A percentile compares a stretch with the other conserved stretches of the same genome.
These are phyloP conservation scores for Wickerhamiella galacta DNA, from an alignment of 805 yeast species.

Conservation along the genomic window DNA sequence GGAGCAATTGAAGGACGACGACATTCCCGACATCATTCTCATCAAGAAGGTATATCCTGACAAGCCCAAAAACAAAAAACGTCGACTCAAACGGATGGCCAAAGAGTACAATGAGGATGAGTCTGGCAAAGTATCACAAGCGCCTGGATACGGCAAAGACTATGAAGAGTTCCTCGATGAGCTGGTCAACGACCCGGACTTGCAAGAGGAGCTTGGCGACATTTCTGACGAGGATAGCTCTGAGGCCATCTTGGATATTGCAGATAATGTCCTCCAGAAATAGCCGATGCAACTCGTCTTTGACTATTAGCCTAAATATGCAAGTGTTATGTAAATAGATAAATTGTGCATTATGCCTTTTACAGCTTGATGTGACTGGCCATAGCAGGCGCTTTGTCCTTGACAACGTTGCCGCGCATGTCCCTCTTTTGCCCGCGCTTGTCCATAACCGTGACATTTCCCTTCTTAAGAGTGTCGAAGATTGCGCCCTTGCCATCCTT, in stretches of 20 bases:
- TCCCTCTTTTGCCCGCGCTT: slow-evolving; percentile 61
- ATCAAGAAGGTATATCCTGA: slow-evolving; percentile 84
- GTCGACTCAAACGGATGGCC: slow-evolving; percentile 97
- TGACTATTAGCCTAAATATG: slow-evolving; percentile 5
- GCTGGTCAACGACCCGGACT: slow-evolving; percentile 75
- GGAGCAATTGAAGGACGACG: slow-evolving; percentile 25
- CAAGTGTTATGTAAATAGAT: slow-evolving; percentile 1
- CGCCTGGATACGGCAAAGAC: slow-evolving; percentile 20
- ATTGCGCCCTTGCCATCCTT: slow-evolving; percentile 22
- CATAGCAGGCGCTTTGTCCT: slow-evolving; percentile 20
- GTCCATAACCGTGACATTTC: slow-evolving; percentile 64
- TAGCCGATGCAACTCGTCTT: not conserved
- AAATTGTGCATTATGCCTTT: slow-evolving; percentile 1
- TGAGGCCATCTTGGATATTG: too few species aligned
- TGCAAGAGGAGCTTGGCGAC: slow-evolving; percentile 41
- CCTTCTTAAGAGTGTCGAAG: slow-evolving; percentile 56
- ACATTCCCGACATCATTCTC: slow-evolving; percentile 58
- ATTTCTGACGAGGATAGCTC: too few species aligned
- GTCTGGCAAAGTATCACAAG: slow-evolving; percentile 70
- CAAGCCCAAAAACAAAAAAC: slow-evolving; percentile 59
- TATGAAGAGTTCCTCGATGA: slow-evolving; percentile 84
- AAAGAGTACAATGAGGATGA: slow-evolving; percentile 80
- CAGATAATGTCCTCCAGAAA: slow-evolving; percentile 9
- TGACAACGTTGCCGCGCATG: slow-evolving; percentile 48
- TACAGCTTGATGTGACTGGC: slow-evolving; percentile 21